Evolutionary conservation across 2,329 filamentous ascomycete genomes (phyloP), one percentile per base, ranked within the genome.

Genomic region (Rhynchosporium graminicola): DNA sequence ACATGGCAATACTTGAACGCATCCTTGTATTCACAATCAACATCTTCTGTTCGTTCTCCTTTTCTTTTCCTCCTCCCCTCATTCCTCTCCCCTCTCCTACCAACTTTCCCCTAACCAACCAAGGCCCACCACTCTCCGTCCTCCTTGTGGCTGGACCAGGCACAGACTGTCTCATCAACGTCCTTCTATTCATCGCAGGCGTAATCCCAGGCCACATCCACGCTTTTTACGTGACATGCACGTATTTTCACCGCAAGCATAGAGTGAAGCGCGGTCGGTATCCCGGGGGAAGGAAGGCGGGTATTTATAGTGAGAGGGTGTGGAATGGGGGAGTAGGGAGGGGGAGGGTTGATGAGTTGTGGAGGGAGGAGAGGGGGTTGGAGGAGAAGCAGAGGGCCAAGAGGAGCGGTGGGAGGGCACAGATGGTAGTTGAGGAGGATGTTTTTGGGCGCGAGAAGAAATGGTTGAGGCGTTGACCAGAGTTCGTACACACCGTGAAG

Each of bases 181-280:
- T 63, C 0, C 47, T 69, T 26, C 50, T 70, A 45, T 68, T 71
- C 63, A 45, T 71, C 28, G 65, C 65, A 0, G 70, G 69, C 20
- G 66, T 71, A 5, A 61, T 73, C 33, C 72, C 70, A 1, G 68
- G 67, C 15, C 72, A 74, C 50, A 68, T 73, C 31, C 71, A 73
- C 63, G 71, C 63, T 43, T 73, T 72, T 66, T 73, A 72, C 63
- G 62, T 73, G 15, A 85, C 92, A 74, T 95, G 91, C 74, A 81
- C 95, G 61, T 96, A 93, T 78, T 93, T 88, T 75, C 84, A 90
- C 71, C 87, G 88, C 63, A 86, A 90, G 70, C 81, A 55, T 1
- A 69, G 87, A 73, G 80, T 82, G 1, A 76, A 80, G 20, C 68
- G 67, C 29, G 89, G 89, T 3, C 78, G 80, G 9, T 80, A 80